Base-by-base conservation (phyloP, 1,284 basidiomycete species). In the Malassezia brasiliensis region DNA sequence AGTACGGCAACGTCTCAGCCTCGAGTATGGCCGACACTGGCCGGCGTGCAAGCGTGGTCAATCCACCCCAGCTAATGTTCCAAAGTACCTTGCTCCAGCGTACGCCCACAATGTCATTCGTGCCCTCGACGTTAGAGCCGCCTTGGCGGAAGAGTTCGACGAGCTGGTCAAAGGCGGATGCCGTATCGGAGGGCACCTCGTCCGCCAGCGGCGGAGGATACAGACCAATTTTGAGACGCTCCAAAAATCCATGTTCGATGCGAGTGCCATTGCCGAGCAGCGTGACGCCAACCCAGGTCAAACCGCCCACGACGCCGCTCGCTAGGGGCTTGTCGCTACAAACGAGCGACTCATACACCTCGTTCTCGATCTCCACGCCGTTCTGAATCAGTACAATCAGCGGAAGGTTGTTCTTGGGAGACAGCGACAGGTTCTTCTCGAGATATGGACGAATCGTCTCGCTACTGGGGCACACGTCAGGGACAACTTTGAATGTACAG, bases 381-480 rank as follows among this genome's bases (percentile, higher is more conserved):
- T 89, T 88, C 76, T 87, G 85, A 41, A 88, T 74, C 14, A 88
- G 69, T 1, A 85, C 81, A 63, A 85, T 85, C 1, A 80, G 80
- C 0, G 79, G 78, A 3, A 76, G 67, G 64, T 84, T 60, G 3
- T 60, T 52, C 32, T 75, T 19, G 25, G 44, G 36, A 3, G 19
- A 17, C n/a, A 8, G 5, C n/a, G 47, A 30, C 1, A 19, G 30
- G 1, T 76, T 77, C 14, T 50, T 64, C 70, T 69, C 55, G 4
- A 88, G 76, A 1, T 85, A 76, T 1, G 85, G 82, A 19, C 77
- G 75, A 15, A 88, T 79, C 12, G 87, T 75, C 12, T 76, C 70
- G 0, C 83, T 76, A 4, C 83, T 86, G 12, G 79, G 79, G 1
- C 76, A 67, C 17, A 85, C 70, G 63, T 88, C 86, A 0, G 86